These are phyloP conservation scores for Ophidiomyces ophidiicola DNA, from an alignment of 2,329 filamentous ascomycete species.

Conservation along the genomic window DNA sequence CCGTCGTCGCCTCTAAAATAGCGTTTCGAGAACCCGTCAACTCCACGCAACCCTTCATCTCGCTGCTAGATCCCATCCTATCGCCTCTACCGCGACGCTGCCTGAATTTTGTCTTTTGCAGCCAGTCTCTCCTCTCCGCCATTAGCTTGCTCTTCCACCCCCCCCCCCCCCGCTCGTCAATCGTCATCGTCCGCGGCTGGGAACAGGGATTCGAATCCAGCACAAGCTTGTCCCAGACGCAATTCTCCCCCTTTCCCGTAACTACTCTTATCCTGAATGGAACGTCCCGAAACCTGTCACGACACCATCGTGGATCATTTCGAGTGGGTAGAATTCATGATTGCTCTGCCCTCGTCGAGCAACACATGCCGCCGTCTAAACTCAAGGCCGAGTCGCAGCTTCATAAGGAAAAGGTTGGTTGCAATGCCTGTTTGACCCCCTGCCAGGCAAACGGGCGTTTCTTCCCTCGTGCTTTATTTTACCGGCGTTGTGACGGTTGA, in stretches of 20 bases:
- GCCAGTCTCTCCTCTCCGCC: too few species aligned
- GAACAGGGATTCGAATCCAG: too few species aligned
- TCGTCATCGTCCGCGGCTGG: too few species aligned
- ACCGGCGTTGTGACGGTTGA: background rate
- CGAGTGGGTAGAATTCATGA: constrained; percentile 8
- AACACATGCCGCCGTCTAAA: constrained; percentile 35
- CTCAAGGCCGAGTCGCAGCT: constrained; percentile 43
- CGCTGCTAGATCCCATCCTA: too few species aligned
- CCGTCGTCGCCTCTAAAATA: too few species aligned
- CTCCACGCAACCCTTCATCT: too few species aligned
- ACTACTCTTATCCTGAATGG: constrained; percentile 7
- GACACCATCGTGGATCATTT: background rate
- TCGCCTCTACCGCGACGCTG: too few species aligned
- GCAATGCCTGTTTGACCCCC: background rate
- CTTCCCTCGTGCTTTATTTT: background rate
- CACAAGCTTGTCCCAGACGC: too few species aligned
- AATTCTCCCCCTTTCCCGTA: background rate
- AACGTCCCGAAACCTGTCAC: background rate
- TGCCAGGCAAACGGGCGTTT: background rate
- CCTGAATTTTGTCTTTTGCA: too few species aligned
- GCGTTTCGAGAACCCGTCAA: too few species aligned
- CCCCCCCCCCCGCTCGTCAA: too few species aligned
- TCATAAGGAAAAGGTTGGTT: constrained; percentile 46
- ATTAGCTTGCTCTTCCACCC: too few species aligned
- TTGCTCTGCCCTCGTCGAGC: constrained; percentile 9